Evolutionary conservation across 495 filamentous ascomycete species (phyloP), one percentile per base, ranked within the genome.

Genomic region (Podospora conica): DNA sequence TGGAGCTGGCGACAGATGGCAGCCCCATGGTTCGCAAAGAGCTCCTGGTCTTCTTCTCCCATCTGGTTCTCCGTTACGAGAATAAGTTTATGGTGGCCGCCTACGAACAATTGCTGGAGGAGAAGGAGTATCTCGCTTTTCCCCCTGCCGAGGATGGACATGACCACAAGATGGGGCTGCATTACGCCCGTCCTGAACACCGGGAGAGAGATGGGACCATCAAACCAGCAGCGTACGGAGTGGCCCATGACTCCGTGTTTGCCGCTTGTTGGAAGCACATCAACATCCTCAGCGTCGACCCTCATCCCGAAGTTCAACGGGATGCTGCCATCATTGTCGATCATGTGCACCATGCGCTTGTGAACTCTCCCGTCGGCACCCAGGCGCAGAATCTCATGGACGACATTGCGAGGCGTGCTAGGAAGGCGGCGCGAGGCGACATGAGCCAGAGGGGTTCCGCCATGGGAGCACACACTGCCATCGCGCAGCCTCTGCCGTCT

Each of bases 221-320:
- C 69, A 83, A 79, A 64, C 73, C 78, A 20, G 60, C 75, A 2
- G 79, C 80, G 15, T 79, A 79, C 60, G 82, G 86, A 2, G 73
- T 97, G 11, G 92, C 93, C 11, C 87, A 89, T 27, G 92, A 96
- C 69, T 96, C 91, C 0, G 89, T 96, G 20, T 97, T 93, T 74
- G 89, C 91, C 9, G 89, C 93, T 1, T 89, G 96, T 64, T 98
- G 95, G 95, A 93, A 96, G 73, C 93, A 96, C 64, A 81, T 96
- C 56, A 81, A 97, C 33, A 89, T 93, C 55, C 80, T 98, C 77
- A 92, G 92, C 31, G 91, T 96, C 27, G 95, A 98, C 69, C 94
- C 95, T 23, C 93, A 97, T 73, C 95, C 95, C 9, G 93, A 98
- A 67, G 90, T 97, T 29, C 91, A 94, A 55, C 86, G 90, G 69